Evolutionary conservation across 257 asterid species (phyloP).

Genomic region (Solanum raphanifolium): DNA sequence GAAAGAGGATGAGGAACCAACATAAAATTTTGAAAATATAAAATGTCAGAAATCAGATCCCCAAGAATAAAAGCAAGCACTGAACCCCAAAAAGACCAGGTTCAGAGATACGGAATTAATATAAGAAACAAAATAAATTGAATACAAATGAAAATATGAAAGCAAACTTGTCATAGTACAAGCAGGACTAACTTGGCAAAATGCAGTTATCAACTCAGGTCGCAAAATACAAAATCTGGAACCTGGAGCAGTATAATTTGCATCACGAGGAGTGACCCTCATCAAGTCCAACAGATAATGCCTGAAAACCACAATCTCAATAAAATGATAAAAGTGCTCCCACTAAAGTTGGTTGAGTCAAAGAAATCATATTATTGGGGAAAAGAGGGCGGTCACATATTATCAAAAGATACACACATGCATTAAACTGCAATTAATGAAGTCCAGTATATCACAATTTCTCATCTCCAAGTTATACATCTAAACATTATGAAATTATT

Average conservation of each 20-base stretch:
- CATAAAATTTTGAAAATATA: background rate
- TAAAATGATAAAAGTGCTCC: background rate
- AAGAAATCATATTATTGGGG: background rate
- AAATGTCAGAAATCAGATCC: background rate
- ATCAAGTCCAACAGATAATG: constrained; percentile 88
- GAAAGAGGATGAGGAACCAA: background rate
- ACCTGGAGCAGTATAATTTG: constrained; percentile 65
- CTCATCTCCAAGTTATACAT: background rate
- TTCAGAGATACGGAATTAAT: background rate
- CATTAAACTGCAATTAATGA: background rate
- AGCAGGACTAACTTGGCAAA: constrained; percentile 56
- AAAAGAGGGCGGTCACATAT: background rate
- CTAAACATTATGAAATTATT: background rate
- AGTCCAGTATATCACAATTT: background rate
- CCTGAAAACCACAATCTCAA: constrained; percentile 26
- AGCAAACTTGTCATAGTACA: background rate
- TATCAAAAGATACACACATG: background rate
- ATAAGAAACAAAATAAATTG: background rate
- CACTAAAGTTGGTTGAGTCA: background rate
- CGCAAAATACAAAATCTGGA: constrained; percentile 87
- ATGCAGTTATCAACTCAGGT: constrained; percentile 76
- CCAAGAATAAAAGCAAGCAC: background rate
- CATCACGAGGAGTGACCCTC: constrained; percentile 99
- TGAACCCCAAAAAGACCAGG: background rate
- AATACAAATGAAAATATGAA: background rate